Evolutionary conservation across 768 basidiomycete genomes (phyloP), one percentile per base, ranked within the genome.

Genomic region (Trametes gibbosa): DNA sequence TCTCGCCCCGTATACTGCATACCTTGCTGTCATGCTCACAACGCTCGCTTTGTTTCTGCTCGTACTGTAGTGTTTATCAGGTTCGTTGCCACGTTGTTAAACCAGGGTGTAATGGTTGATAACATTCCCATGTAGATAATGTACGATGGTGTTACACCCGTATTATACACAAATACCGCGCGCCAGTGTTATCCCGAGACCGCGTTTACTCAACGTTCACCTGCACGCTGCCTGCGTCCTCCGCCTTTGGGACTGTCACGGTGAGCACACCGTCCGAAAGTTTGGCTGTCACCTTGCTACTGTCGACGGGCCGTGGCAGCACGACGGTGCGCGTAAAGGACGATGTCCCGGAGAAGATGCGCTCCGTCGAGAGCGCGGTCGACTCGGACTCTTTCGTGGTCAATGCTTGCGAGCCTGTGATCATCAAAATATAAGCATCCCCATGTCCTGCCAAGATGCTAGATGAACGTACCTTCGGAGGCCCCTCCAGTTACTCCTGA

Each of bases 251-350:
- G 14, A 86, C 74, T 6, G 74, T 81, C 42, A 92, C 65, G 3
- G 80, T 86, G 50, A 92, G 79, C 24, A 92, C 78, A 6, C 90
- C 90, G 58, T 91, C 83, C 25, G 78, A 72, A 63, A 92, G 72
- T 64, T 83, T 87, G 16, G 89, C 90, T 0, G 76, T 72, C 24
- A 90, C 83, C 55, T 77, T 79, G 29, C 74, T 75, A 34, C 75
- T 71, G 65, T 90, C 85, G 1, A 89, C 77, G 7, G 84, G 77
- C 12, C 78, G 80, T 35, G 89, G 87, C 24, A 92, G 76, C 82
- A 85, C 86, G 12, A 92, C 79, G 0, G 88, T 90, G 50, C 90
- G 80, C 14, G 81, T 79, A 69, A 90, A 92, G 2, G 77, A 72
- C 2, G 81, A 69, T 46, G 78, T 79, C 21, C 81, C 77, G 13